Percentiles rank a stretch among this genome's conserved stretches.
Evolutionary conservation across 371 early-diverging fungal genomes (phyloP).

Genomic region (Batrachochytrium dendrobatidis): DNA sequence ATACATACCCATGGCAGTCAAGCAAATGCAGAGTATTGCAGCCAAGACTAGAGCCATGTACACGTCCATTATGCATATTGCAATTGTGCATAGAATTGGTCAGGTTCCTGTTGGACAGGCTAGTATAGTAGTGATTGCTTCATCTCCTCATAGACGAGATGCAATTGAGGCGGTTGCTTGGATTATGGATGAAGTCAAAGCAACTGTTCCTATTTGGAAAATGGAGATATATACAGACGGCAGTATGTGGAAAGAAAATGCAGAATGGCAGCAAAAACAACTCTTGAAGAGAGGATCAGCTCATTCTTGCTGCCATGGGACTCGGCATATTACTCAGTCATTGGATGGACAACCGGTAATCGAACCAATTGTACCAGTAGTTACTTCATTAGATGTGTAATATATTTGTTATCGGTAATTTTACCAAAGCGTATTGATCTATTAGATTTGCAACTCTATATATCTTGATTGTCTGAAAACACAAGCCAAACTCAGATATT

Average conservation of each 20-base stretch:
- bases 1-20: constrained; percentile 72
- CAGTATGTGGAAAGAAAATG: constrained; percentile 67
- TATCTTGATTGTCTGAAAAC: too few relatives aligned
- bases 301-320: too few relatives aligned
- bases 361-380: too few relatives aligned
- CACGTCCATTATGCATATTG: constrained; percentile 54
- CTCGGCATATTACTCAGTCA: too few relatives aligned
- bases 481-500: too few relatives aligned
- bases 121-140: constrained; percentile 72
- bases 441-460: too few relatives aligned
- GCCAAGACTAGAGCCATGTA: constrained; percentile 54
- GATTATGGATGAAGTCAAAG: constrained; percentile 79
- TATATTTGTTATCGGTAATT: too few relatives aligned
- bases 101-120: constrained; percentile 71
- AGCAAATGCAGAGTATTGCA: constrained; percentile 51
- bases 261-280: constrained; percentile 11
- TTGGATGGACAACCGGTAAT: too few relatives aligned
- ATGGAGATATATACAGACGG: constrained; percentile 77
- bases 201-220: constrained; percentile 83
- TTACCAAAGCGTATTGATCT: too few relatives aligned
- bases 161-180: constrained; percentile 67
- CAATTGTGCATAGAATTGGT: constrained; percentile 65
- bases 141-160: constrained; percentile 69
- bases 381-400: too few relatives aligned
- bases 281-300: constrained; percentile 2